phyloP scores from a whole-genome alignment of 768 basidiomycete species.

The Ephemerocybe angulata region DNA sequence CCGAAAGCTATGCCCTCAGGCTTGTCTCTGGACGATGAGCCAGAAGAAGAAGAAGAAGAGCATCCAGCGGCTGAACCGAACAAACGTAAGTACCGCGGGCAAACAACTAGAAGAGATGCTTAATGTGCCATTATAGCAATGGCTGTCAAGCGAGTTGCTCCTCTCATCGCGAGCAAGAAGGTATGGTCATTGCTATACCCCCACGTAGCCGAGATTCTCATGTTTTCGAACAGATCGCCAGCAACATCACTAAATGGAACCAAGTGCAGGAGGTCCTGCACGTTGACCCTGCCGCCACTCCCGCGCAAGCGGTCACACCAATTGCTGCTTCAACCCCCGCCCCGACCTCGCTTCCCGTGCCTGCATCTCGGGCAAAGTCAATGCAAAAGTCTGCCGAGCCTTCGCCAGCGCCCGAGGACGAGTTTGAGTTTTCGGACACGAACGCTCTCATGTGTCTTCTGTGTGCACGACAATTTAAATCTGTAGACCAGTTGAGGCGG shows the following conservation, averaged over 20 bases:
- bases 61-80: constrained; percentile 37
- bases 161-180: constrained; percentile 83
- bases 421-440: constrained; percentile 83
- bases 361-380: not conserved
- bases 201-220: too few species aligned
- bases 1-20: constrained; percentile 48
- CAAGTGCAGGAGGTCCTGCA: constrained; percentile 84
- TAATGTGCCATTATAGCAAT: constrained; percentile 21
- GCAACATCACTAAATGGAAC: constrained; percentile 96
- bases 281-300: constrained; percentile 2
- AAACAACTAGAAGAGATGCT: not conserved
- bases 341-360: not conserved
- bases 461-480: constrained; percentile 92
- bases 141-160: constrained; percentile 69
- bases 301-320: constrained; percentile 1
- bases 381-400: constrained; percentile 20
- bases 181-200: too few species aligned
- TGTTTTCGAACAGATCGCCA: constrained; percentile 57
- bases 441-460: constrained; percentile 77
- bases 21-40: constrained; percentile 64
- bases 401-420: constrained; percentile 46
- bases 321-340: constrained; percentile 1
- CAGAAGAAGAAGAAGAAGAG: constrained; percentile 43
- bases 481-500: constrained; percentile 75
- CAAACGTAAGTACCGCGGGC: constrained; percentile 43